Percentiles rank a stretch among this genome's conserved stretches.
Conservation (phyloP, 169 alveolate genomes). For the Eimeria nieschulzi region DNA sequence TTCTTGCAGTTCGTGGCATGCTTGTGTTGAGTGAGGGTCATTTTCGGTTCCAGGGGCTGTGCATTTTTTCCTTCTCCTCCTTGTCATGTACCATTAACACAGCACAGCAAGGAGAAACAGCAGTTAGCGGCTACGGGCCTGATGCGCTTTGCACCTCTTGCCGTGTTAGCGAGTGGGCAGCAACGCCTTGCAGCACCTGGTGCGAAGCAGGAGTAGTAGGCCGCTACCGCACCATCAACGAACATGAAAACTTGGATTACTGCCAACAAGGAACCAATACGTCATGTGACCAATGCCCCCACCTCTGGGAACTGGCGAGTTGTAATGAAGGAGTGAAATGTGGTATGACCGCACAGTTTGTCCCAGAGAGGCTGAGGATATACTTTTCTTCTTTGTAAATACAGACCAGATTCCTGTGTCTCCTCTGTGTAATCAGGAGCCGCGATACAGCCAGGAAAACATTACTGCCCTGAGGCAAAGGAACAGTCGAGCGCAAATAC, state of each 20-base stretch:
- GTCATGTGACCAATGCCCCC: conserved; percentile 59
- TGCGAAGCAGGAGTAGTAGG: conserved; percentile 49
- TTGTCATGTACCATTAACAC: neutral
- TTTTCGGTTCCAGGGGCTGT: neutral
- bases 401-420: neutral
- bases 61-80: neutral
- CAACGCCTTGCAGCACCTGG: conserved; percentile 33
- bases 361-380: neutral
- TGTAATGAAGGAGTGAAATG: conserved; percentile 37
- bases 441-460: conserved; percentile 10
- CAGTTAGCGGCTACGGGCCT: conserved; percentile 23
- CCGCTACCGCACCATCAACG: neutral
- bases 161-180: conserved; percentile 25
- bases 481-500: neutral
- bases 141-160: conserved; percentile 47
- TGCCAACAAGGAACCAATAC: neutral
- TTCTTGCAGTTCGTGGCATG: neutral
- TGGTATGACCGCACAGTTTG: conserved; percentile 45
- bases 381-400: neutral
- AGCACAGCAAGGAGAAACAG: neutral
- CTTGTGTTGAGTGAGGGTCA: too few species aligned
- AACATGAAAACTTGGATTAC: neutral
- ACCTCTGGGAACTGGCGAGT: conserved; percentile 30
- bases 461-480: conserved; percentile 3
- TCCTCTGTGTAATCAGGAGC: neutral